Conservation (phyloP, 2,329 filamentous ascomycete species). For the Colletotrichum tanaceti region DNA sequence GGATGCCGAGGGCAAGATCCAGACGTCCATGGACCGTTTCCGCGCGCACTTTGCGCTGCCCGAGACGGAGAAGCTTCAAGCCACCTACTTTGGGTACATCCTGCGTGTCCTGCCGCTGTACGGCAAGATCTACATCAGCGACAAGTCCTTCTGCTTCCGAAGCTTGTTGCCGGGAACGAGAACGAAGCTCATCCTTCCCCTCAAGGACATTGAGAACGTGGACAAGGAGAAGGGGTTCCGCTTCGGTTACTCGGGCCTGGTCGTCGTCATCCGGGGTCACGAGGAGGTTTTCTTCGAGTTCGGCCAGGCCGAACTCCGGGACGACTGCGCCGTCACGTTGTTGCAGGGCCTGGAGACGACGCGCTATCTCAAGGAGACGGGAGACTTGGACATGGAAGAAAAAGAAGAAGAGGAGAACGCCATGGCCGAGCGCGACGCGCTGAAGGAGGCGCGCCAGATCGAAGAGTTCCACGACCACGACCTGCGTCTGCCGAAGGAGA, state of each 20-base stretch:
- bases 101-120: constrained; percentile 91
- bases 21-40: constrained; percentile 82
- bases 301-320: constrained; percentile 77
- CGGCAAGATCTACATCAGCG: constrained; percentile 95
- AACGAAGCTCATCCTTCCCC: constrained; percentile 90
- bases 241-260: constrained; percentile 89
- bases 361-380: constrained; percentile 77
- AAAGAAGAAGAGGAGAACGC: constrained; percentile 78
- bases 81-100: constrained; percentile 93
- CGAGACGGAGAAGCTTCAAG: constrained; percentile 82
- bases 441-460: constrained; percentile 76
- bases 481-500: constrained; percentile 59
- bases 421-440: constrained; percentile 81
- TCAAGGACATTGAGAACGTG: constrained; percentile 92
- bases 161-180: constrained; percentile 89
- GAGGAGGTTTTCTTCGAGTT: constrained; percentile 99
- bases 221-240: constrained; percentile 96
- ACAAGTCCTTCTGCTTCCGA: constrained; percentile 89
- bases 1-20: constrained; percentile 72
- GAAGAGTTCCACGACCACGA: constrained; percentile 65
- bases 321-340: constrained; percentile 88
- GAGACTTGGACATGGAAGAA: constrained; percentile 74
- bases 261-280: constrained; percentile 91
- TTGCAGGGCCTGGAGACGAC: constrained; percentile 80
- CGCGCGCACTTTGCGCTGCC: constrained; percentile 92